Conservation (phyloP, 768 basidiomycete species). For the Collybiopsis luxurians region DNA sequence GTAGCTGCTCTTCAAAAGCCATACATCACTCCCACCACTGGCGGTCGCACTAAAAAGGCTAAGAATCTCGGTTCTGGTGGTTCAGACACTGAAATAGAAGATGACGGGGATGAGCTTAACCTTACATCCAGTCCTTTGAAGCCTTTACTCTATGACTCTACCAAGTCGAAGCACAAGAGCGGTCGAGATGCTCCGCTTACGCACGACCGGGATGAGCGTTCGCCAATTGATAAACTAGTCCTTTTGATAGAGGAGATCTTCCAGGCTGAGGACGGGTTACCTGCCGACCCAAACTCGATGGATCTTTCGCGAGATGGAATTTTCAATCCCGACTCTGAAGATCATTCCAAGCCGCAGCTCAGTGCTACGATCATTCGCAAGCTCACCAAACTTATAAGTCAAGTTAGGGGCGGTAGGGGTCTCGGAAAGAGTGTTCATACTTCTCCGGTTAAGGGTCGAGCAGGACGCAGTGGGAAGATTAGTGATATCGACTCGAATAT, state of each 20-base stretch:
- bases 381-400: constrained; percentile 63
- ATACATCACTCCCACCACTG: constrained; percentile 27
- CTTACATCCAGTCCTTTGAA: constrained; percentile 10
- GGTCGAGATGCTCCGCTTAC: constrained; percentile 27
- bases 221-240: constrained; percentile 71
- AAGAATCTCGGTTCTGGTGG: neutral
- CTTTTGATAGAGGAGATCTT: constrained; percentile 83
- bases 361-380: constrained; percentile 60
- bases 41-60: constrained; percentile 22
- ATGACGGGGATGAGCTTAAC: constrained; percentile 6
- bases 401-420: constrained; percentile 71
- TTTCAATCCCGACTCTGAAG: constrained; percentile 56
- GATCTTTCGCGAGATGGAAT: constrained; percentile 59
- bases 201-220: constrained; percentile 77
- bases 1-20: constrained; percentile 31
- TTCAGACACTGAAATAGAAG: neutral
- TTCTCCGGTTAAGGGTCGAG: constrained; percentile 42
- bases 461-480: constrained; percentile 49
- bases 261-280: constrained; percentile 71
- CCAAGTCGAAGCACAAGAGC: neutral
- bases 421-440: constrained; percentile 38
- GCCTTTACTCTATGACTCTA: neutral
- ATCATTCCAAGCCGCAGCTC: constrained; percentile 60
- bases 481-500: constrained; percentile 63
- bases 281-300: constrained; percentile 47